These are phyloP conservation scores for Termitomyces sp. DNA, from an alignment of 768 basidiomycete genomes.

Conservation along the genomic window DNA sequence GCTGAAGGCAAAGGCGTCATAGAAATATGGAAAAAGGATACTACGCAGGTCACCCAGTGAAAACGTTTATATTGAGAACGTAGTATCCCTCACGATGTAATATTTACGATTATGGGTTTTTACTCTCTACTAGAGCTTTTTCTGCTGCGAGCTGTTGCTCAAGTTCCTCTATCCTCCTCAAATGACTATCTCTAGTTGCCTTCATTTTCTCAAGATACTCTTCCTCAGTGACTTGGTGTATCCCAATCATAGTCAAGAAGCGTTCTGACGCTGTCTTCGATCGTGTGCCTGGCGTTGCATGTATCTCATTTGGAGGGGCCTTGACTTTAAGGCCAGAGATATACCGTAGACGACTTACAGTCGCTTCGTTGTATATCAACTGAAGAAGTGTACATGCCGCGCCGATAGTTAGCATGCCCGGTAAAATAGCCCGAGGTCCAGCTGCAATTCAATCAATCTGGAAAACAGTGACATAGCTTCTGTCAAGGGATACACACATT, in stretches of 20 bases:
- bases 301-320: conserved; percentile 12
- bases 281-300: conserved; percentile 1
- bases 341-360: conserved; percentile 54
- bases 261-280: conserved; percentile 28
- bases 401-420: conserved; percentile 58
- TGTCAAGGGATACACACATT: conserved; percentile 40
- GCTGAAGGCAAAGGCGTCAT: conserved; percentile 54
- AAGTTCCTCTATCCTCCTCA: conserved; percentile 54
- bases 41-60: neutral
- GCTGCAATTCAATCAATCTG: conserved; percentile 33
- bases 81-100: neutral
- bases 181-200: conserved; percentile 47
- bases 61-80: neutral
- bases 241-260: conserved; percentile 41
- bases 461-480: neutral
- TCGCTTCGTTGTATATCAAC: conserved; percentile 64
- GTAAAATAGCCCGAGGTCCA: conserved; percentile 49
- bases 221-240: conserved; percentile 62
- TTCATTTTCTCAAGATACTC: conserved; percentile 62
- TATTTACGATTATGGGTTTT: conserved; percentile 3
- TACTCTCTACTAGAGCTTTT: conserved; percentile 20
- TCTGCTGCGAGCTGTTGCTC: conserved; percentile 38
- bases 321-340: conserved; percentile 33
- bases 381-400: conserved; percentile 60
- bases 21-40: conserved; percentile 50